Evolutionary conservation across 2,329 filamentous ascomycete species (phyloP).

Genomic region (Exophiala sideris): DNA sequence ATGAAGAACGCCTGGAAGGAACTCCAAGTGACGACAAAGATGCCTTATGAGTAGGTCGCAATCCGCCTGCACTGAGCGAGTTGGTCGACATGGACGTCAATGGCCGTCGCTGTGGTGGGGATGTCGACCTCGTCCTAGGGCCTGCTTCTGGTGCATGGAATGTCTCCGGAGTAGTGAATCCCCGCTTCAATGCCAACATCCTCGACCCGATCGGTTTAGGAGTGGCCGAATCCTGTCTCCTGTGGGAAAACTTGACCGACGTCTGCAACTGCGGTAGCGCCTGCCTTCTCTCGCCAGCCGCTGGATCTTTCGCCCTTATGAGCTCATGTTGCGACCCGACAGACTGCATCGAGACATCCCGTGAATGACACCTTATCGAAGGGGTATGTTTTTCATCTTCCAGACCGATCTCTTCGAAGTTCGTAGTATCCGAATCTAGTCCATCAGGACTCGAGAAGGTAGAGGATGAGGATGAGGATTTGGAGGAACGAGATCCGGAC

Average conservation of each 20-base stretch:
- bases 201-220: constrained; percentile 2
- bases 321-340: constrained; percentile 31
- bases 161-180: constrained; percentile 18
- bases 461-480: constrained; percentile 83
- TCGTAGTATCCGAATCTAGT: constrained; percentile 67
- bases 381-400: constrained; percentile 59
- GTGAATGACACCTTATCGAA: constrained; percentile 14
- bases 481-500: constrained; percentile 81
- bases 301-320: constrained; percentile 13
- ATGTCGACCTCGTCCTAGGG: constrained; percentile 21
- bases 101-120: constrained; percentile 18
- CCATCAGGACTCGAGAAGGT: constrained; percentile 59
- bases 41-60: constrained; percentile 21
- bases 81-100: constrained; percentile 10
- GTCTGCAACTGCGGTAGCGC: constrained; percentile 20
- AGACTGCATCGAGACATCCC: constrained; percentile 24
- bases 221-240: constrained; percentile 9
- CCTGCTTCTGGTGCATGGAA: constrained; percentile 9
- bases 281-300: constrained; percentile 6
- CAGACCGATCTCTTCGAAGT: constrained; percentile 92
- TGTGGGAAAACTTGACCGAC: constrained; percentile 3
- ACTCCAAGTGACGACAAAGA: constrained; percentile 20
- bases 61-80: constrained; percentile 15
- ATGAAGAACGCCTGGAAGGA: constrained; percentile 36
- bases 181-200: constrained; percentile 11